Base-by-base conservation (phyloP, 2,329 filamentous ascomycete species). In the Niveomyces coronatus region DNA sequence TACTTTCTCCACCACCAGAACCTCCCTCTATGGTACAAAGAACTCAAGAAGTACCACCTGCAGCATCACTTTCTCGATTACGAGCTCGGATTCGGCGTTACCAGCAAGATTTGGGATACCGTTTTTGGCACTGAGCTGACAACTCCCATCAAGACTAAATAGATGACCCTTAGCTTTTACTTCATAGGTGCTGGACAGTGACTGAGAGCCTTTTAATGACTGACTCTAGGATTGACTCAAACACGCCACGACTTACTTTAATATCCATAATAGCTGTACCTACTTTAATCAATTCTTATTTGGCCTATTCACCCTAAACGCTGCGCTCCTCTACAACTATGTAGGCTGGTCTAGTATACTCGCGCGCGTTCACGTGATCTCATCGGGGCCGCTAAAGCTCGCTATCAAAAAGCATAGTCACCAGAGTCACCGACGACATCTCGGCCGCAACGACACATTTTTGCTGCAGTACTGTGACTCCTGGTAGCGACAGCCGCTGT, bases 1-100 rank as follows among this genome's bases (percentile, higher is more conserved):
- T 98, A 96, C 70, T 98, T 98, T 72, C 74, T 98, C 27, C 91
- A 98, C 61, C 91, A 98, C 66, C 77, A 83, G 64, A 93, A 86
- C 51, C 76, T 98, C 3, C 91, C 91, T 13, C 65, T 79, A 2
- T 94, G 86, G 73, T 96, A 93, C 67, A 85, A 84, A 62, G 71
- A 78, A 47, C 75, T 96, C 52, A 98, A 98, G 78, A 96, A 94
- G 63, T 94, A 95, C 56, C 91, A 98, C 57, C 79, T 98, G 20
- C 79, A 87, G 57, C 91, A 98, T 58, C 91, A 98, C 65, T 98
- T 95, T 62, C 85, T 91, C 44, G 91, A 98, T 59, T 98, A 93
- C 58, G 84, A 98, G 62, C 89, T 94, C 48, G 91, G 91, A 37
- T 98, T 96, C 51, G 91, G 91, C 40, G 89, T 98, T 36, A 95